A percentile compares a stretch with the other conserved stretches of the same genome.
Conservation (phyloP, 495 filamentous ascomycete species). For the Penicillium desertorum region DNA sequence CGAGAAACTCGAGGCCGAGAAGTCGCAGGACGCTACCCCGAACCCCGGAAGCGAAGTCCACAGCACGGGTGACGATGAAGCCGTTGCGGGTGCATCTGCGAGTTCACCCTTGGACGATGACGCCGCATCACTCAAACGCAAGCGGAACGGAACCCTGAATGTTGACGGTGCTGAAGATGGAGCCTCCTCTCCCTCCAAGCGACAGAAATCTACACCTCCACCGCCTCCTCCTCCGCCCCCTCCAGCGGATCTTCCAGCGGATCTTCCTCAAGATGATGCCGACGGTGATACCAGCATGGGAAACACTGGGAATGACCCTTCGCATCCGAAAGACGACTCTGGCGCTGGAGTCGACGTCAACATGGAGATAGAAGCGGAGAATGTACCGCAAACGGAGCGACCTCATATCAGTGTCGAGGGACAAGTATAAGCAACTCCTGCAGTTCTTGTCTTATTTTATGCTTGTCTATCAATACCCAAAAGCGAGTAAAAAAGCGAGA, state of each 20-base stretch:
- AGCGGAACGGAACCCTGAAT: conserved; percentile 46
- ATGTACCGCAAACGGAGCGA: conserved; percentile 10
- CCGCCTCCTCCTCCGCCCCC: conserved; percentile 36
- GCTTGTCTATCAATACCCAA: conserved; percentile 13
- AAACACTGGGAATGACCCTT: conserved; percentile 22
- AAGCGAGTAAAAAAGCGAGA: conserved; percentile 9
- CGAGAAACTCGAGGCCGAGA: conserved; percentile 63
- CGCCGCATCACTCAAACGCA: conserved; percentile 25
- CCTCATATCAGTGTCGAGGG: conserved; percentile 30
- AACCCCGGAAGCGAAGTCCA: conserved; percentile 39
- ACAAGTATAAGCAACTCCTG: conserved; percentile 17
- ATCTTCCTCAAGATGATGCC: conserved; percentile 18
- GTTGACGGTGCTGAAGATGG: conserved; percentile 34
- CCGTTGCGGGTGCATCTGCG: conserved; percentile 15
- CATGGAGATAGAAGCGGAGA: conserved; percentile 16
- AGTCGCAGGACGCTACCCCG: conserved; percentile 26
- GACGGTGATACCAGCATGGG: conserved; percentile 29
- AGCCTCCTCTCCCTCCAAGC: conserved; percentile 35
- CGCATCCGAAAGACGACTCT: conserved; percentile 21
- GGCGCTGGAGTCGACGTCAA: conserved; percentile 9
- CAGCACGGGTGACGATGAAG: conserved; percentile 55
- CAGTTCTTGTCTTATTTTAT: neutral
- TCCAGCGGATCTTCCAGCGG: conserved; percentile 16
- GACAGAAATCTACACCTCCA: conserved; percentile 43
- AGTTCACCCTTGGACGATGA: conserved; percentile 31